Evolutionary conservation across 768 basidiomycete species (phyloP).

Genomic region (Tylopilus rubrobrunneus): DNA sequence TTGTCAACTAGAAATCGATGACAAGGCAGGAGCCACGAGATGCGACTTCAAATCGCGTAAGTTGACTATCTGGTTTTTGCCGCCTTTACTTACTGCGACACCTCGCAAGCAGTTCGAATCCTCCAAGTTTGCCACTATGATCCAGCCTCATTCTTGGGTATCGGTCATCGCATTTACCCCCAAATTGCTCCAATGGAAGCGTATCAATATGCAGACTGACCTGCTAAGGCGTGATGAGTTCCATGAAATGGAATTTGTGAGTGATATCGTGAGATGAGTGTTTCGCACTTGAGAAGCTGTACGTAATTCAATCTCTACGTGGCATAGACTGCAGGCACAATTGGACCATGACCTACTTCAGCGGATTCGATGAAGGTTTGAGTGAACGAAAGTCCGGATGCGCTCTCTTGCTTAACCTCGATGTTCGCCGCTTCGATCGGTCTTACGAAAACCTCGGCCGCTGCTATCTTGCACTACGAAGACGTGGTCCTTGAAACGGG

Average conservation of each 20-base stretch:
- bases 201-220: conserved; percentile 89
- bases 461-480: conserved; percentile 69
- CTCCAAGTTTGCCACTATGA: conserved; percentile 62
- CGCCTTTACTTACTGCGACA: conserved; percentile 26
- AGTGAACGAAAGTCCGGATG: conserved; percentile 88
- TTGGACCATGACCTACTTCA: conserved; percentile 90
- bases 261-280: conserved; percentile 80
- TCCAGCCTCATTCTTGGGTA: conserved; percentile 79
- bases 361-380: conserved; percentile 79
- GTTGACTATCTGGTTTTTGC: too few species aligned
- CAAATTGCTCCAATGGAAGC: conserved; percentile 82
- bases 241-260: conserved; percentile 89
- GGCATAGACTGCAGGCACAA: conserved; percentile 80
- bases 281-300: not conserved
- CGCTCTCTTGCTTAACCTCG: conserved; percentile 77
- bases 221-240: conserved; percentile 85
- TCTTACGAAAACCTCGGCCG: conserved; percentile 81
- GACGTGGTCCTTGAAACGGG: conserved; percentile 74
- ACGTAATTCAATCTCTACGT: not conserved
- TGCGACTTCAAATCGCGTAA: too few species aligned
- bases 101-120: conserved; percentile 85
- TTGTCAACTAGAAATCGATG: too few species aligned
- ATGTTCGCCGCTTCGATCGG: conserved; percentile 93
- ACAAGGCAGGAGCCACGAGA: too few species aligned
- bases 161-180: conserved; percentile 68